phyloP scores from a whole-genome alignment of 495 filamentous ascomycete genomes.

The Chaetomium cochliodes region DNA sequence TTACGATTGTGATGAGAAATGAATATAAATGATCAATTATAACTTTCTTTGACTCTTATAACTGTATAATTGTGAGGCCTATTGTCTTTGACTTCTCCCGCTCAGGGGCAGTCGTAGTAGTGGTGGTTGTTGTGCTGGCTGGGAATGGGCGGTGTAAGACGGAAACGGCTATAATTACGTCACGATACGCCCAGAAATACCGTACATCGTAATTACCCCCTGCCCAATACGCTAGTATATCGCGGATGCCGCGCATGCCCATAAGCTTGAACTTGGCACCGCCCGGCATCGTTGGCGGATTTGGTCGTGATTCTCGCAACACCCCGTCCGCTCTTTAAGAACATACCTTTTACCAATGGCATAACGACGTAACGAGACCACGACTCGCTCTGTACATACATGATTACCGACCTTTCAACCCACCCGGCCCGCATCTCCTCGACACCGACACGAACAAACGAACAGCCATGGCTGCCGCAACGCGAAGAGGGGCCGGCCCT shows the following conservation, averaged over 20 bases:
- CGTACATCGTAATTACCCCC: not conserved
- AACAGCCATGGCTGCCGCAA: constrained; percentile 10
- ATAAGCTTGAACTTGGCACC: constrained; percentile 1
- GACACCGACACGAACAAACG: not conserved
- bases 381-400: not conserved
- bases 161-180: not conserved
- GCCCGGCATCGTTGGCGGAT: not conserved
- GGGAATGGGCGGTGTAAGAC: too few relatives aligned
- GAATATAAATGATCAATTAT: not conserved
- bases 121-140: too few relatives aligned
- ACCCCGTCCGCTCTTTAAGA: not conserved
- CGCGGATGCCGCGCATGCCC: not conserved
- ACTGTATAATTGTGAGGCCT: too few relatives aligned
- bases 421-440: not conserved
- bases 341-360: not conserved
- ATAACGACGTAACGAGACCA: constrained; percentile 10
- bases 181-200: not conserved
- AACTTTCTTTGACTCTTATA: not conserved
- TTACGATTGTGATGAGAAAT: not conserved
- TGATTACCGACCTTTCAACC: not conserved
- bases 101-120: too few relatives aligned
- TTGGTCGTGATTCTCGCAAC: not conserved
- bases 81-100: too few relatives aligned
- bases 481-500: constrained; percentile 11
- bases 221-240: not conserved